Evolutionary conservation across 139 green algal genomes (phyloP), one percentile per base, ranked within the genome.

Genomic region (Chlamydomonas sp.): DNA sequence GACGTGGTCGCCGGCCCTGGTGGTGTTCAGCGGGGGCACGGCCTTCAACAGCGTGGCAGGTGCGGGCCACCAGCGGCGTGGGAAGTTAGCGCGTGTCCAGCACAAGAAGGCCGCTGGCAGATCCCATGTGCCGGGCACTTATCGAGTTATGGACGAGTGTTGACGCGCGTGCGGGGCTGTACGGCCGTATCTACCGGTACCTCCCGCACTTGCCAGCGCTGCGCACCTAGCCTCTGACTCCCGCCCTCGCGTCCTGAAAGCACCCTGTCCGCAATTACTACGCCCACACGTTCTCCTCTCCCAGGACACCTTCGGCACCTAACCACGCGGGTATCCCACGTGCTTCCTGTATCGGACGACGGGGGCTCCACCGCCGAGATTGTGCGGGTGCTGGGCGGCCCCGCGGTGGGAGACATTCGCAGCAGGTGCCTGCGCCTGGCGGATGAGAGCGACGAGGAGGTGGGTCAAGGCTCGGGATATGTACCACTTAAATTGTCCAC

Each of bases 341-440:
- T 99, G 63, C 94, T 99, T 82, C 98, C 98, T 10, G 98, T 99
- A 2, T 98, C 94, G 2, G 98, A 99, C 86, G 97, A 99, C 83
- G 98, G 98, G 5, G 98, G 98, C 74, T 97, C 91, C 71, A 99
- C 98, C 12, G 97, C 98, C 1, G 98, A 99, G 92, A 99, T 99
- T 79, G 97, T 99, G 85, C 91, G 98, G 0, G 98, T 99, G 73
- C 93, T 99, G 64, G 98, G 98, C 1, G 98, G 98, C 2, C 98
- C 98, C 3, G 98, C 98, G 31, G 97, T 99, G 10, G 98, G 98
- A 1, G 98, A 99, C 93, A 99, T 99, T 79, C 95, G 98, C 71
- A 98, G 93, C 20, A 91, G 98, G 49, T 99, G 98, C 91, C 92
- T 99, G 87, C 92, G 98, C 20, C 93, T 99, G 77, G 96, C 97